Conservation (phyloP, 768 basidiomycete species). For the Leucocoprinus leucothites region DNA sequence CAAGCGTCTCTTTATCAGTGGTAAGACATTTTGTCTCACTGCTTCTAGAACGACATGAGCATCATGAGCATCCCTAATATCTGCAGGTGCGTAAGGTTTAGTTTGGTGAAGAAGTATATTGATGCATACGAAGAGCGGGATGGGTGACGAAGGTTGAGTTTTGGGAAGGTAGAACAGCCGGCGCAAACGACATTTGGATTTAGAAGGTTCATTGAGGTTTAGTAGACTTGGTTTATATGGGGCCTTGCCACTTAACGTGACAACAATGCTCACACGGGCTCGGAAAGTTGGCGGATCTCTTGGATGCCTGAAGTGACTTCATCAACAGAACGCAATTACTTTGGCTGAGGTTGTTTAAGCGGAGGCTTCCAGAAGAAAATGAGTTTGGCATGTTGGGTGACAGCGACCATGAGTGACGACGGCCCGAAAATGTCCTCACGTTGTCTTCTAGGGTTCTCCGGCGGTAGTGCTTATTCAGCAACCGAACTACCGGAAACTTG, state of each 20-base stretch:
- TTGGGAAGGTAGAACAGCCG: constrained; percentile 15
- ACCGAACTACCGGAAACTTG: constrained; percentile 7
- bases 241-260: constrained; percentile 22
- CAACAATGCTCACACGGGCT: constrained; percentile 23
- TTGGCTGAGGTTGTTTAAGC: constrained; percentile 10
- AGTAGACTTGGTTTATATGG: constrained; percentile 20
- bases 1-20: constrained; percentile 70
- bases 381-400: constrained; percentile 6
- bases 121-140: constrained; percentile 42
- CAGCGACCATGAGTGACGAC: constrained; percentile 15
- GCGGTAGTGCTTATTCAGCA: constrained; percentile 27
- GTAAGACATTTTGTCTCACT: constrained; percentile 65
- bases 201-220: constrained; percentile 4
- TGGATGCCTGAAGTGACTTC: constrained; percentile 5
- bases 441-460: constrained; percentile 20
- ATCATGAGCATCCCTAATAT: constrained; percentile 77
- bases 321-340: constrained; percentile 2
- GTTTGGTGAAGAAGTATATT: background rate
- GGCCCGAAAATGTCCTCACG: constrained; percentile 4
- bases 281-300: constrained; percentile 40
- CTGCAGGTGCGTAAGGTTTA: constrained; percentile 30
- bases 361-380: constrained; percentile 12
- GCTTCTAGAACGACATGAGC: constrained; percentile 77
- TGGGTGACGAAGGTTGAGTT: constrained; percentile 39
- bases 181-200: constrained; percentile 7